phyloP scores from a whole-genome alignment of 345 rosid species.

The Dimocarpus longan region DNA sequence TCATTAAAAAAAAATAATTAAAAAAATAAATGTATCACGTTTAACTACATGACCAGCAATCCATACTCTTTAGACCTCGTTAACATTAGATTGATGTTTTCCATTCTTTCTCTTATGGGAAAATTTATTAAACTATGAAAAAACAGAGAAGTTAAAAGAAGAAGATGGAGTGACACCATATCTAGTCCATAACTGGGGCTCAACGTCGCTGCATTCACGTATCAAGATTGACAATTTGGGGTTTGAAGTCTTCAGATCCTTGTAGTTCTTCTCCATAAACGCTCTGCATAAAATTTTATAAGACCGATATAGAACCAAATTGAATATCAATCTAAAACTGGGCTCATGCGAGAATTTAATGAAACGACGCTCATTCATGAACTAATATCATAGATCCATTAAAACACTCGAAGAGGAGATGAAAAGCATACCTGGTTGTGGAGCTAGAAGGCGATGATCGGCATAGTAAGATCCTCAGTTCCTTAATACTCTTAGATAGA shows the following conservation, averaged over 20 bases:
- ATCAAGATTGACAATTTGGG: slow-evolving; percentile 85
- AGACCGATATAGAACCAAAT: background rate
- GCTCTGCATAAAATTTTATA: slow-evolving; percentile 37
- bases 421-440: slow-evolving; percentile 49
- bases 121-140: background rate
- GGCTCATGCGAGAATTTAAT: background rate
- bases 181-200: slow-evolving; percentile 98
- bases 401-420: background rate
- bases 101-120: background rate
- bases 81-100: background rate
- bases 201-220: slow-evolving; percentile 77
- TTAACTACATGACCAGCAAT: background rate
- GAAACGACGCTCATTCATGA: background rate
- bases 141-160: background rate
- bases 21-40: background rate
- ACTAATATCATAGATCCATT: background rate
- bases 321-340: too few species aligned
- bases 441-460: slow-evolving; percentile 76
- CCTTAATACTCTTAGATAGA: slow-evolving; percentile 49
- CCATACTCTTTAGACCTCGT: too few species aligned
- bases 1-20: background rate
- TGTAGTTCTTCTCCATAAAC: slow-evolving; percentile 84
- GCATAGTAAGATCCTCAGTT: slow-evolving; percentile 72
- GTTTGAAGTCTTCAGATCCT: slow-evolving; percentile 79
- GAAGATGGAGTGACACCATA: slow-evolving; percentile 48